Base-by-base conservation (phyloP, 2,329 filamentous ascomycete genomes). In the Pyricularia sp. region DNA sequence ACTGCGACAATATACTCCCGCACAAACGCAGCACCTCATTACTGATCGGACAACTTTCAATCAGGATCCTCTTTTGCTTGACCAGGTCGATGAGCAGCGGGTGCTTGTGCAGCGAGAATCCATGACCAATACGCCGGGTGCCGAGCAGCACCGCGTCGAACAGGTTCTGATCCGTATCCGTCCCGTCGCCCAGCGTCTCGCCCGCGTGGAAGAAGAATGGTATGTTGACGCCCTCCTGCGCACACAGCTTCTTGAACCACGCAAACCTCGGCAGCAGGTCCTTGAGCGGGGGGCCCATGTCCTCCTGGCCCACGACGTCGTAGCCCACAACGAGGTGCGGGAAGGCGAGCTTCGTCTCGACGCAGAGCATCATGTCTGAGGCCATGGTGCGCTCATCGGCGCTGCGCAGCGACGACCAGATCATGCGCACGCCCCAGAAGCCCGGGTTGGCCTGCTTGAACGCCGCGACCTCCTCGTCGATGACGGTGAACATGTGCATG, bases 201-300 rank as follows among this genome's bases (percentile, higher is more conserved):
- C 93, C 93, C 0, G 93, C 93, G 74, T 97, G 93, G 78, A 97
- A 96, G 79, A 96, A 96, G 79, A 97, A 96, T 0, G 93, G 93
- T 10, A 99, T 86, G 62, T 91, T 85, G 49, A 97, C 53, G 2
- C 84, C 85, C 71, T 91, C 88, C 72, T 90, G 82, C 0, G 85
- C 84, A 73, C 92, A 97, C 70, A 88, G 85, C 75, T 93, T 93
- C 68, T 88, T 87, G 81, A 97, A 97, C 91, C 91, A 97, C 75
- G 97, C 93, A 0, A 97, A 79, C 71, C 96, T 86, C 0, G 93
- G 92, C 0, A 93, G 82, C 3, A 96, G 78, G 69, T 94, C 89
- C 33, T 83, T 81, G 30, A 97, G 83, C 0, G 91, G 82, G 13
- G 90, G 84, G 1, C 92, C 93, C 1, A 82, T 74, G 72, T 96